Percentiles rank a stretch among this genome's conserved stretches.
Evolutionary conservation across 1,284 basidiomycete genomes (phyloP).

Genomic region (Coniferiporia sulphurascens): DNA sequence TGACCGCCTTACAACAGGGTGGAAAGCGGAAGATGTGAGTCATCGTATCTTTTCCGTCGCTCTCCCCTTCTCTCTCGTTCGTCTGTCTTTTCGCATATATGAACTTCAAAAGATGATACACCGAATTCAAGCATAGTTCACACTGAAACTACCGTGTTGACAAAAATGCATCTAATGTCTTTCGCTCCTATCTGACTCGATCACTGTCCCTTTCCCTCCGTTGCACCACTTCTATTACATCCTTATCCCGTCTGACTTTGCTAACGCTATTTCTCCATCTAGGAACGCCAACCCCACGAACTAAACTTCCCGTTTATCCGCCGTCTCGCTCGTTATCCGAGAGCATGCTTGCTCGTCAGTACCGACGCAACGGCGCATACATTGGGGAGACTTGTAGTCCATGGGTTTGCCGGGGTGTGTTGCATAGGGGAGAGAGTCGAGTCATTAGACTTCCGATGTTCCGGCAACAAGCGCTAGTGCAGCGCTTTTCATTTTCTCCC

Average conservation of each 20-base stretch:
- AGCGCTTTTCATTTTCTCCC: neutral
- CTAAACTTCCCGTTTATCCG: neutral
- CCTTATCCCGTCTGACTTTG: neutral
- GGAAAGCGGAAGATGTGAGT: conserved; percentile 97
- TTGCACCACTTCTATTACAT: neutral
- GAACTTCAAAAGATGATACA: conserved; percentile 54
- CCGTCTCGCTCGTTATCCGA: neutral
- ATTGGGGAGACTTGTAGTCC: neutral
- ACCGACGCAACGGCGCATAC: neutral
- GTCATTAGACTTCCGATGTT: neutral
- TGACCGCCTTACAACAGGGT: conserved; percentile 76
- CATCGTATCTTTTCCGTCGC: conserved; percentile 11
- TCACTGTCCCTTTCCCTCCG: neutral
- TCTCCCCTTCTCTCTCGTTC: conserved; percentile 2
- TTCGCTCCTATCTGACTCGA: conserved; percentile 90
- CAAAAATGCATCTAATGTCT: conserved; percentile 79
- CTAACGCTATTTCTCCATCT: neutral
- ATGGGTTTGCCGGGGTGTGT: neutral
- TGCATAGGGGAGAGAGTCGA: neutral
- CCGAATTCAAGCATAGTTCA: conserved; percentile 83
- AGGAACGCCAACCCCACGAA: neutral
- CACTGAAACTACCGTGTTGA: conserved; percentile 80
- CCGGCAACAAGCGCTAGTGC: neutral
- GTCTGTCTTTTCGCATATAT: neutral
- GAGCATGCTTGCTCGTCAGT: neutral